Conservation (phyloP, 768 basidiomycete species). For the Omphalotus guepiniiformis region DNA sequence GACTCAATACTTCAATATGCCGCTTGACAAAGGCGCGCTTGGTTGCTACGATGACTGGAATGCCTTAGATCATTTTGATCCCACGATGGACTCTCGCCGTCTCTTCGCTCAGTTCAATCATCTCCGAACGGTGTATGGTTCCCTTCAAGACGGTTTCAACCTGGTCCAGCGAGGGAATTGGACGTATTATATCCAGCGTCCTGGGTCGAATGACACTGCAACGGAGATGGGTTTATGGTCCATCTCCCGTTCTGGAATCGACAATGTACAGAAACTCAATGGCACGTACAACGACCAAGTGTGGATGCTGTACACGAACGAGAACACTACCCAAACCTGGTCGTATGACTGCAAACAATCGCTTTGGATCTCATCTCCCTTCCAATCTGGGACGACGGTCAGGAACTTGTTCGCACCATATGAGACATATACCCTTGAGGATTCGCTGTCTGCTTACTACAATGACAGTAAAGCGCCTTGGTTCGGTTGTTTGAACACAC, state of each 20-base stretch:
- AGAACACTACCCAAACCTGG: conserved; percentile 70
- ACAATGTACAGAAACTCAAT: conserved; percentile 53
- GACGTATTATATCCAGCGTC: conserved; percentile 74
- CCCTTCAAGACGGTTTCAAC: conserved; percentile 83
- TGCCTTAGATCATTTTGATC: conserved; percentile 91
- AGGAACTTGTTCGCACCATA: conserved; percentile 81
- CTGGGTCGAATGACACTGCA: conserved; percentile 76
- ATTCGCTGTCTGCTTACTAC: conserved; percentile 63
- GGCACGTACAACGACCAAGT: conserved; percentile 63
- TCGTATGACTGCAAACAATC: conserved; percentile 50
- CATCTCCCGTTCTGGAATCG: conserved; percentile 61
- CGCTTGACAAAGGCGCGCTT: conserved; percentile 68
- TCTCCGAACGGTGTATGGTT: conserved; percentile 62
- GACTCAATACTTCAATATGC: conserved; percentile 92
- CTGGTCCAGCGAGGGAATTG: conserved; percentile 83
- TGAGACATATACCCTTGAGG: conserved; percentile 66
- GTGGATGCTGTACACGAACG: conserved; percentile 85
- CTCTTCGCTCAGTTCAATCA: conserved; percentile 69
- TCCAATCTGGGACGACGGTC: conserved; percentile 51
- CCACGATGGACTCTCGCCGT: conserved; percentile 73
- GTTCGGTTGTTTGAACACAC: conserved; percentile 64
- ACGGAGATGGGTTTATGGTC: conserved; percentile 92
- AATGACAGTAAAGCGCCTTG: conserved; percentile 56
- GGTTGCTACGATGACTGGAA: conserved; percentile 93
- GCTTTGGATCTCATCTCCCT: conserved; percentile 81